phyloP scores from a whole-genome alignment of 352 stramenopile genomes.

The Thalassiosira hispida region DNA sequence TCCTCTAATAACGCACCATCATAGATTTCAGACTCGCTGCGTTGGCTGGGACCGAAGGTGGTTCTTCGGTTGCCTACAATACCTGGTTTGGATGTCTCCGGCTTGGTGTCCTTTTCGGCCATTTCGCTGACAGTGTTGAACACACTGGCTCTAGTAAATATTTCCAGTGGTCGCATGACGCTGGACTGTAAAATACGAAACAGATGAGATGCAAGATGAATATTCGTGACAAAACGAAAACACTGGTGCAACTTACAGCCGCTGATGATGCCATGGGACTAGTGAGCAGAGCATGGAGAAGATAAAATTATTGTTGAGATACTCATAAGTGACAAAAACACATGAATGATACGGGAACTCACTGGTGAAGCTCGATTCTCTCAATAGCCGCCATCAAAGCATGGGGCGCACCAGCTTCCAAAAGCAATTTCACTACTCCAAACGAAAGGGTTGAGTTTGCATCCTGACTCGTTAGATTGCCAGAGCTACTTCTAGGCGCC shows the following conservation, averaged over 20 bases:
- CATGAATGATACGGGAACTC: too few species aligned
- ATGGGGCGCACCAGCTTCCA: slow-evolving; percentile 77
- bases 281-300: background rate
- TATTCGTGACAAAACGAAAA: background rate
- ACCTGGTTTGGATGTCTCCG: slow-evolving; percentile 33
- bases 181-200: slow-evolving; percentile 25
- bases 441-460: slow-evolving; percentile 69
- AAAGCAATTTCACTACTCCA: slow-evolving; percentile 82
- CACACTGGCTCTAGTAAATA: slow-evolving; percentile 76
- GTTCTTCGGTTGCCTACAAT: slow-evolving; percentile 46
- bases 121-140: slow-evolving; percentile 67
- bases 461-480: slow-evolving; percentile 57
- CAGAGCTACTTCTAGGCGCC: slow-evolving; percentile 62
- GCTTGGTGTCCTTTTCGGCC: slow-evolving; percentile 70
- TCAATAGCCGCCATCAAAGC: slow-evolving; percentile 76
- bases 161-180: slow-evolving; percentile 82
- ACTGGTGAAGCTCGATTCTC: slow-evolving; percentile 74
- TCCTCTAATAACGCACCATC: slow-evolving; percentile 73
- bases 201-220: background rate
- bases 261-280: slow-evolving; percentile 66
- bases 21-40: slow-evolving; percentile 54
- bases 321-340: slow-evolving; percentile 3
- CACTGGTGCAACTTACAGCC: slow-evolving; percentile 7
- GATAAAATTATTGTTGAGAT: background rate
- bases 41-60: slow-evolving; percentile 54